Percentiles rank a stretch among this genome's conserved stretches.
Evolutionary conservation across 1,284 basidiomycete genomes (phyloP).

Genomic region (Rhodotorula mucilaginosa): DNA sequence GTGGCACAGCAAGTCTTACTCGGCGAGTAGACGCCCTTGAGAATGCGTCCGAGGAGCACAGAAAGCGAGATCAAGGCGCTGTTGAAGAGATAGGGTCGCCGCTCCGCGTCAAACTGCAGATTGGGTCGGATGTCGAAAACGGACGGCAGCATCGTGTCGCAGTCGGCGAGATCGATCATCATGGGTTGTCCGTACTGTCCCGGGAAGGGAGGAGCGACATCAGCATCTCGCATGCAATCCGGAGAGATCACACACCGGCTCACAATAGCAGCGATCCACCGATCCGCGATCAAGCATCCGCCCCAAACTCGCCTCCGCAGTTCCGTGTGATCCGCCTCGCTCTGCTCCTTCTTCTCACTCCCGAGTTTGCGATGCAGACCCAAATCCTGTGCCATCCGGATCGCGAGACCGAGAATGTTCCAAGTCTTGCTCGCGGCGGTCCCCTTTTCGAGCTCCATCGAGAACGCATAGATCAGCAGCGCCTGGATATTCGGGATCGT

Average conservation of each 20-base stretch:
- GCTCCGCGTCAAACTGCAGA: constrained; percentile 34
- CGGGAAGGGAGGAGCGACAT: constrained; percentile 2
- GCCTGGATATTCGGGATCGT: constrained; percentile 85
- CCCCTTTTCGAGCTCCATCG: constrained; percentile 53
- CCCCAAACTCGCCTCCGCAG: constrained; percentile 83
- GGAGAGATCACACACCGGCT: constrained; percentile 33
- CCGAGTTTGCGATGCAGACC: constrained; percentile 69
- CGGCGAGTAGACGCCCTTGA: constrained; percentile 78
- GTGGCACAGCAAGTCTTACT: constrained; percentile 52
- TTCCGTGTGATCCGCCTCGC: constrained; percentile 59
- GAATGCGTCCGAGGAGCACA: constrained; percentile 77
- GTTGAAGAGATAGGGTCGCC: constrained; percentile 42
- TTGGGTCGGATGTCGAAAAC: constrained; percentile 58
- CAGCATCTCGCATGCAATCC: not conserved
- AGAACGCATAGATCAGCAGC: constrained; percentile 78
- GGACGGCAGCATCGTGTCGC: constrained; percentile 77
- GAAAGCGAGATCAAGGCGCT: constrained; percentile 70
- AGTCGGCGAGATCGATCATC: constrained; percentile 90
- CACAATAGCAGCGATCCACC: constrained; percentile 62
- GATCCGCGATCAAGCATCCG: constrained; percentile 81
- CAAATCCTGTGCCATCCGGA: constrained; percentile 70
- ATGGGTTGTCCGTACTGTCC: constrained; percentile 78
- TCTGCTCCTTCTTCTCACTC: constrained; percentile 56
- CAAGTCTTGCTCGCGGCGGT: constrained; percentile 49
- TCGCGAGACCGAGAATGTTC: constrained; percentile 47